Conservation (phyloP, 176 grass and related monocot species). For the Tillandsia fasciculata region DNA sequence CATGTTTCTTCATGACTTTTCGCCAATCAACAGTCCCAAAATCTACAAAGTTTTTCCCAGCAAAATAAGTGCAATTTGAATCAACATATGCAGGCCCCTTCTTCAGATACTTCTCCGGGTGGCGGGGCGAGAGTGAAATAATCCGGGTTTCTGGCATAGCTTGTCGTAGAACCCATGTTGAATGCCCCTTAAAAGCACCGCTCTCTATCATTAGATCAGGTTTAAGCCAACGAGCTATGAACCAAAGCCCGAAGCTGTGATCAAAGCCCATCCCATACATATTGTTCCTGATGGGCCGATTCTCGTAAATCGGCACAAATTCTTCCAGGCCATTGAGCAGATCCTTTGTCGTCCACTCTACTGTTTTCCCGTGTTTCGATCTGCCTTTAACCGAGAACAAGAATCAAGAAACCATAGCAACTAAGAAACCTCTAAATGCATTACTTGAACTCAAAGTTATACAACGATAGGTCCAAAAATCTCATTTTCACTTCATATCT, state of each 20-base stretch:
- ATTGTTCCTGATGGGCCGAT: constrained; percentile 81
- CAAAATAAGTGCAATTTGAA: constrained; percentile 79
- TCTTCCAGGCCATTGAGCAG: constrained; percentile 67
- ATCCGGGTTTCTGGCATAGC: constrained; percentile 70
- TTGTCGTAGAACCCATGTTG: constrained; percentile 80
- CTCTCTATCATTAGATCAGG: constrained; percentile 90
- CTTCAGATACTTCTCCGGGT: constrained; percentile 81
- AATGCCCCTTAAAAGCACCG: constrained; percentile 88
- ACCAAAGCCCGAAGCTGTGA: constrained; percentile 96
- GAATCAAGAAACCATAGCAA: constrained; percentile 12
- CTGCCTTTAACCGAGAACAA: constrained; percentile 67
- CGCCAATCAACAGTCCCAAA: constrained; percentile 71
- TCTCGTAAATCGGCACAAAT: constrained; percentile 83
- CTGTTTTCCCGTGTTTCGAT: constrained; percentile 63
- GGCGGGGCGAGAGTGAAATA: constrained; percentile 66
- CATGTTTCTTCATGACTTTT: constrained; percentile 57
- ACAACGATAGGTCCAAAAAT: neutral
- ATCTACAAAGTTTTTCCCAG: constrained; percentile 75
- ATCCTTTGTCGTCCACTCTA: constrained; percentile 62
- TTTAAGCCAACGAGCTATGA: constrained; percentile 83
- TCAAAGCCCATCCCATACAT: constrained; percentile 87
- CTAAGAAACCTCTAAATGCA: neutral
- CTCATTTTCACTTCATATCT: neutral
- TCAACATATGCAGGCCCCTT: constrained; percentile 93
- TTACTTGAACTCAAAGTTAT: neutral